Evolutionary conservation across 768 basidiomycete species (phyloP), one percentile per base, ranked within the genome.

Genomic region (Suillus brevipes): DNA sequence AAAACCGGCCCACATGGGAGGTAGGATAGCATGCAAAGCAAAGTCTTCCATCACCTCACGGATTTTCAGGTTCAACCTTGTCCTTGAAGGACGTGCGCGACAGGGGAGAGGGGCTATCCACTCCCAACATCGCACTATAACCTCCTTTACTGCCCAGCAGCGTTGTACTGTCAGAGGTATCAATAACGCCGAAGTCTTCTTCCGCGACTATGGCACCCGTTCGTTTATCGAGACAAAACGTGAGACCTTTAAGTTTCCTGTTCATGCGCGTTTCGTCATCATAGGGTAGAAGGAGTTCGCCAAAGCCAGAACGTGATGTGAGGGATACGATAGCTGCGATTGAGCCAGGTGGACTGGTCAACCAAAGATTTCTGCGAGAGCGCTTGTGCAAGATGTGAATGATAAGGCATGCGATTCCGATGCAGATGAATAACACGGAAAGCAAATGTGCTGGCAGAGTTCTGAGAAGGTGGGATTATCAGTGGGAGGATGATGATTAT

Each of bases 161-260:
- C 2, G 71, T 65, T 31, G 65, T 40, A 23, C 61, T 65, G 55
- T 75, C 73, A 10, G 57, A 1, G 25, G 8, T 5, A 7, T 67
- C 66, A 0, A 23, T 50, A 20, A 34, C n/a, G 0, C 55, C 61
- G 20, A 62, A 43, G 49, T 79, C 76, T 61, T 86, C 85, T 60
- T 87, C 84, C 0, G 85, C 87, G 13, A 89, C 71, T 55, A 90
- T 85, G 5, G 86, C 87, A 40, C 88, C 89, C 1, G 87, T 88
- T 40, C 83, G 77, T 62, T 71, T 75, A 71, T 90, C 89, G 53
- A 89, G 67, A 47, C 81, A 71, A 77, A 89, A 90, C 18, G 74
- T 74, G 59, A 89, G 68, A 0, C 83, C 84, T 16, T 75, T 73
- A 38, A 90, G 74, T 66, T 85, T 88, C 65, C 77, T 71, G 53